Evolutionary conservation across 2,329 filamentous ascomycete genomes (phyloP).

Genomic region (Trichoderma sp.): DNA sequence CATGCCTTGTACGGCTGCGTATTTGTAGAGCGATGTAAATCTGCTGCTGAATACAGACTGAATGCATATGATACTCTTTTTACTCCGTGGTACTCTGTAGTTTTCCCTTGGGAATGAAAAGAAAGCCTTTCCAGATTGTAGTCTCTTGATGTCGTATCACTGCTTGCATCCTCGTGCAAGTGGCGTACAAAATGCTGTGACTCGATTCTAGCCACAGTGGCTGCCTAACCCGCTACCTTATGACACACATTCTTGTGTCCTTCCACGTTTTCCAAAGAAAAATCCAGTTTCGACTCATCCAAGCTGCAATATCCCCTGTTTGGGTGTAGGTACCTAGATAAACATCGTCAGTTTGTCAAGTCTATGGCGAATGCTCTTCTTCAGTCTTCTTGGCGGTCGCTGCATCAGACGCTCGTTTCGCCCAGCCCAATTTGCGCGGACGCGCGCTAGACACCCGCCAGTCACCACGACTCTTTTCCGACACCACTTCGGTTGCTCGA

Average conservation of each 20-base stretch:
- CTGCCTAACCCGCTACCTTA: not conserved
- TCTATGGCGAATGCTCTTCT: not conserved
- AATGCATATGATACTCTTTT: no score
- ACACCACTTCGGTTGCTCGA: not conserved
- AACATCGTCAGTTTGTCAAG: no score
- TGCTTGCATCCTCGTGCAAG: not conserved
- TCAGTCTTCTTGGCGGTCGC: not conserved
- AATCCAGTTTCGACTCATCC: not conserved
- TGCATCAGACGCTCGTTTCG: not conserved
- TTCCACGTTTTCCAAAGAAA: not conserved
- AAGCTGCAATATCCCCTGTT: not conserved
- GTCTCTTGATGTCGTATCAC: no score
- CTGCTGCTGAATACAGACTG: no score
- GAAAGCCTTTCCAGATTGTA: no score
- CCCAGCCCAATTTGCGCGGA: not conserved
- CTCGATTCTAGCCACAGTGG: not conserved
- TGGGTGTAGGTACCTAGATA: not conserved
- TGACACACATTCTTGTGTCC: not conserved
- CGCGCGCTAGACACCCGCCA: slow-evolving; percentile 12
- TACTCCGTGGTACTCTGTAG: no score
- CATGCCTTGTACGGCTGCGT: slow-evolving; percentile 34
- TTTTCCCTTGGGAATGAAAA: no score
- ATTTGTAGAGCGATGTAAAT: no score
- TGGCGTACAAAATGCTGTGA: not conserved
- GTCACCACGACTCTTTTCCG: slow-evolving; percentile 2